Evolutionary conservation across 257 asterid species (phyloP).

Genomic region (Craterostigma plantagineum): DNA sequence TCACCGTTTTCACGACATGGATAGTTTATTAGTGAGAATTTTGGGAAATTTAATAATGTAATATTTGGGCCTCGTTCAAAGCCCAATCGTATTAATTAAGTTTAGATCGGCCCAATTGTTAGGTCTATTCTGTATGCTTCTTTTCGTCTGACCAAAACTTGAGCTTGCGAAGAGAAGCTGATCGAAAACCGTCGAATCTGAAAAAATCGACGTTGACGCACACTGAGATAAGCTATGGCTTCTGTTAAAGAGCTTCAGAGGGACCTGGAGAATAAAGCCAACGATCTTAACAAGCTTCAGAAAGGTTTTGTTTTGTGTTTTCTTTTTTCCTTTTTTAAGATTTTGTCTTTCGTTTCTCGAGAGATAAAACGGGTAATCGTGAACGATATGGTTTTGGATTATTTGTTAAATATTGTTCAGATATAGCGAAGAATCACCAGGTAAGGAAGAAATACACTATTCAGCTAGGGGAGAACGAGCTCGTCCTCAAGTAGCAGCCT

Average conservation of each 20-base stretch:
- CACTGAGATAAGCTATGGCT: slow-evolving; percentile 23
- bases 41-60: too few relatives aligned
- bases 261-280: slow-evolving; percentile 82
- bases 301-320: slow-evolving; percentile 23
- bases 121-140: too few relatives aligned
- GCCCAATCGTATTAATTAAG: too few relatives aligned
- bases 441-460: slow-evolving; percentile 77
- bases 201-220: background rate
- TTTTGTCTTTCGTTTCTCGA: background rate
- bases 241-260: slow-evolving; percentile 54
- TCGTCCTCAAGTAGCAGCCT: slow-evolving; percentile 63
- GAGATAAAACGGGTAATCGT: background rate
- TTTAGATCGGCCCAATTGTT: too few relatives aligned
- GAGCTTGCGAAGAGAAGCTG: background rate
- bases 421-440: slow-evolving; percentile 75
- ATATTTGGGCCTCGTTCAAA: too few relatives aligned
- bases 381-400: background rate
- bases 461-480: slow-evolving; percentile 95
- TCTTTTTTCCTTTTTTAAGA: background rate
- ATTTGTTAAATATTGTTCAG: slow-evolving; percentile 14
- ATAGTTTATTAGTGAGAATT: too few relatives aligned
- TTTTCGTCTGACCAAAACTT: too few relatives aligned
- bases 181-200: slow-evolving; percentile 6
- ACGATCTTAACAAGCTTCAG: slow-evolving; percentile 63
- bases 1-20: too few relatives aligned